Conservation (phyloP, 169 alveolate species). For the Plasmodium billcollinsi region DNA sequence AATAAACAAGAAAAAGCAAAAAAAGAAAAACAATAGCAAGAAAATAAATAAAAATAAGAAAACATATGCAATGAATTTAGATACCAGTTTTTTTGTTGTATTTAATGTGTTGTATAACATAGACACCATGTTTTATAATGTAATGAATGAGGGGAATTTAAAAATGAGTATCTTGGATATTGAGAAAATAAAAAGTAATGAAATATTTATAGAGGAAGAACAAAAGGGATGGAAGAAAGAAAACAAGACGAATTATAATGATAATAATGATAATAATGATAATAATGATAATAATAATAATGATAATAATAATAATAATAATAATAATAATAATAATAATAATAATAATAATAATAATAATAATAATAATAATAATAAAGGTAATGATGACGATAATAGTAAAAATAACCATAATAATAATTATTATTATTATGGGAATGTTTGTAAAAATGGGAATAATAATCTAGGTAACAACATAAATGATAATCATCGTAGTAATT, state of each 20-base stretch:
- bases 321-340: neutral
- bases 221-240: neutral
- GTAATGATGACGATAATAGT: neutral
- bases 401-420: too few species aligned
- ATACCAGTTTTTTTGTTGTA: conserved; percentile 44
- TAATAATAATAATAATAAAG: neutral
- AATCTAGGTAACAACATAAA: neutral
- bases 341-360: neutral
- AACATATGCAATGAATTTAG: conserved; percentile 47
- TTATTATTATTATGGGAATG: too few species aligned
- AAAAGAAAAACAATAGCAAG: conserved; percentile 3
- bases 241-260: neutral
- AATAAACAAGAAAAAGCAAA: conserved; percentile 12
- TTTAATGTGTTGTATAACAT: conserved; percentile 61
- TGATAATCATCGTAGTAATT: neutral
- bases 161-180: conserved; percentile 9
- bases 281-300: neutral
- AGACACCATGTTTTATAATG: conserved; percentile 34
- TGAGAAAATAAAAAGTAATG: conserved; percentile 31
- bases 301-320: neutral
- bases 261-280: neutral
- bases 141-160: conserved; percentile 41
- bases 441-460: too few species aligned
- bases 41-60: conserved; percentile 5
- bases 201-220: conserved; percentile 23